These are phyloP conservation scores for Hirschioporus abietinus DNA, from an alignment of 768 basidiomycete species.

Conservation along the genomic window DNA sequence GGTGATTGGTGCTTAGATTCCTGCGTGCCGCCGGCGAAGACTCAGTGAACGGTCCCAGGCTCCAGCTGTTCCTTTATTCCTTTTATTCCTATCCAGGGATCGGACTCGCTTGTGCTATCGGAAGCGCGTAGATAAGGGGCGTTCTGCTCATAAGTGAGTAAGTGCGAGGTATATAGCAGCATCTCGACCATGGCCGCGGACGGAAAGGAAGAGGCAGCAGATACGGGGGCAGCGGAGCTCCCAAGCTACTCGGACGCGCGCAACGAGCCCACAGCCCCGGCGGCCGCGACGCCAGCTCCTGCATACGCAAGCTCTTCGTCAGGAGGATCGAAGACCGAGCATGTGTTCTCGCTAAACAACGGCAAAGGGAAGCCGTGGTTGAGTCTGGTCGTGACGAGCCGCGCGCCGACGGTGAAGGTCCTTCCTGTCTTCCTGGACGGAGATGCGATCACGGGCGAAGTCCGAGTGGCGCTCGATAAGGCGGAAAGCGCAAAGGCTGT, in stretches of 20 bases:
- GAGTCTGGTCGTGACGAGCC: conserved; percentile 38
- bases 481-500: conserved; percentile 45
- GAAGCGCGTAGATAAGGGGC: neutral
- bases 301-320: neutral
- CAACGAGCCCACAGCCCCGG: neutral
- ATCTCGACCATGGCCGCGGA: neutral
- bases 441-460: conserved; percentile 44
- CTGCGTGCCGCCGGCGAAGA: neutral
- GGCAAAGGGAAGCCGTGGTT: conserved; percentile 44
- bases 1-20: neutral
- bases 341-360: conserved; percentile 38
- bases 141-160: neutral
- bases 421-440: conserved; percentile 43
- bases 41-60: neutral
- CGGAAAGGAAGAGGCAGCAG: neutral
- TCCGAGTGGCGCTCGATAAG: conserved; percentile 46
- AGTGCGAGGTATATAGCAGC: neutral
- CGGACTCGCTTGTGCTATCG: neutral
- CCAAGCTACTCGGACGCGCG: neutral
- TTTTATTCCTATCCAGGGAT: neutral
- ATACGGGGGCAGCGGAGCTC: neutral
- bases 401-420: conserved; percentile 30
- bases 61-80: neutral
- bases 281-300: neutral
- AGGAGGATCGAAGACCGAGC: conserved; percentile 20